Conservation (phyloP, 768 basidiomycete genomes). For the Lactifluus echinatus region DNA sequence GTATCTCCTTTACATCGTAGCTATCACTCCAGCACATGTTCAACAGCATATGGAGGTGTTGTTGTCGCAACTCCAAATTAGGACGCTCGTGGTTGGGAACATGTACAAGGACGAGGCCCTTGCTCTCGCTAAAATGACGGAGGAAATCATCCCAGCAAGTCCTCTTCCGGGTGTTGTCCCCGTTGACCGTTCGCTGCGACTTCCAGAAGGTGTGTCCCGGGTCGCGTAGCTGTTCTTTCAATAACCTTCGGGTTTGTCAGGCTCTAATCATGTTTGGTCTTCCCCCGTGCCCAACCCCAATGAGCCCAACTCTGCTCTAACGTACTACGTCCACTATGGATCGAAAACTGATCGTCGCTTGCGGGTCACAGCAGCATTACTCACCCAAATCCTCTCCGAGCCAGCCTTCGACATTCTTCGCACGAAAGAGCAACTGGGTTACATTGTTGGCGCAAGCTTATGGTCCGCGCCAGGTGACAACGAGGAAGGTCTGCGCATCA, state of each 20-base stretch:
- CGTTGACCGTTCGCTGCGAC: constrained; percentile 43
- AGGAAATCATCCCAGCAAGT: constrained; percentile 50
- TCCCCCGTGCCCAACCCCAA: constrained; percentile 68
- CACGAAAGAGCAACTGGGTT: constrained; percentile 93
- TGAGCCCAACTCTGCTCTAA: constrained; percentile 79
- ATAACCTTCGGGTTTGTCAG: constrained; percentile 31
- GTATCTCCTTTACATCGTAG: constrained; percentile 32
- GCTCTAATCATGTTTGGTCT: constrained; percentile 60
- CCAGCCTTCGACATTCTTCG: constrained; percentile 87
- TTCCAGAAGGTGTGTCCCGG: constrained; percentile 50
- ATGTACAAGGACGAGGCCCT: constrained; percentile 77
- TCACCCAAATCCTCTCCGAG: constrained; percentile 81
- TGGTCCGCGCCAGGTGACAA: constrained; percentile 56
- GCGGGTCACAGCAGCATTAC: constrained; percentile 60
- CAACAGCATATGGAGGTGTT: constrained; percentile 50
- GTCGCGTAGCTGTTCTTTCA: neutral
- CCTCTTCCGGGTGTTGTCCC: constrained; percentile 49
- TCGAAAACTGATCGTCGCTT: constrained; percentile 50
- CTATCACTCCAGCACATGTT: constrained; percentile 62
- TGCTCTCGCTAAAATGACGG: constrained; percentile 59
- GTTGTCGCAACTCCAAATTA: constrained; percentile 56
- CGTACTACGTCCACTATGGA: constrained; percentile 81
- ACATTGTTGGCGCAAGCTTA: constrained; percentile 62
- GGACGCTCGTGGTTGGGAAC: constrained; percentile 78
- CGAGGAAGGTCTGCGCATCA: constrained; percentile 68